phyloP scores from a whole-genome alignment of 495 filamentous ascomycete species.

The Aspergillus indologenus region DNA sequence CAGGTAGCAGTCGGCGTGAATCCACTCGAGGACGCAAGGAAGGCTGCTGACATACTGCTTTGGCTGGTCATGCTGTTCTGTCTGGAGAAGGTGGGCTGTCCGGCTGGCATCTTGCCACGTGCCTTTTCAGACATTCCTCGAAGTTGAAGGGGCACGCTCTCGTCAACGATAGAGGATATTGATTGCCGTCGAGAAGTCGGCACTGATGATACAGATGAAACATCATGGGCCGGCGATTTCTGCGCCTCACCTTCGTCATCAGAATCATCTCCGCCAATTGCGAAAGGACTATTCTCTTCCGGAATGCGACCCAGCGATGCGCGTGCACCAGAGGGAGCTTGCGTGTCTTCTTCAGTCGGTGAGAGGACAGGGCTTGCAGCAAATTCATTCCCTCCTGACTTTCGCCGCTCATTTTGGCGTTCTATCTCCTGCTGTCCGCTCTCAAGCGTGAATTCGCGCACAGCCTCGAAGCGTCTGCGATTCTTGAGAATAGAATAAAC shows the following conservation, averaged over 20 bases:
- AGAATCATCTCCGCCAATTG: conserved; percentile 86
- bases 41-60: conserved; percentile 58
- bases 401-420: conserved; percentile 67
- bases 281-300: conserved; percentile 75
- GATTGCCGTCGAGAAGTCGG: conserved; percentile 71
- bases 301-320: conserved; percentile 72
- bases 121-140: conserved; percentile 98
- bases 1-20: conserved; percentile 78
- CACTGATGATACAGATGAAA: conserved; percentile 68
- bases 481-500: conserved; percentile 78
- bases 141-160: conserved; percentile 82
- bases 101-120: conserved; percentile 92
- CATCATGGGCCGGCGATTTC: conserved; percentile 67
- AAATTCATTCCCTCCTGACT: conserved; percentile 53
- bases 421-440: conserved; percentile 93
- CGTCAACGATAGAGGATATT: conserved; percentile 68
- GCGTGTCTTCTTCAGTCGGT: conserved; percentile 69
- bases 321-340: conserved; percentile 61
- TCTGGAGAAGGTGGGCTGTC: conserved; percentile 75
- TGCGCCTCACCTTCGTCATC: conserved; percentile 66
- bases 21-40: conserved; percentile 45
- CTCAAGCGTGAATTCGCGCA: conserved; percentile 92
- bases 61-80: conserved; percentile 91
- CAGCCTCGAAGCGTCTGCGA: conserved; percentile 78
- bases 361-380: conserved; percentile 35